phyloP scores from a whole-genome alignment of 176 grass and related monocot genomes.

The Metroxylon sagu region DNA sequence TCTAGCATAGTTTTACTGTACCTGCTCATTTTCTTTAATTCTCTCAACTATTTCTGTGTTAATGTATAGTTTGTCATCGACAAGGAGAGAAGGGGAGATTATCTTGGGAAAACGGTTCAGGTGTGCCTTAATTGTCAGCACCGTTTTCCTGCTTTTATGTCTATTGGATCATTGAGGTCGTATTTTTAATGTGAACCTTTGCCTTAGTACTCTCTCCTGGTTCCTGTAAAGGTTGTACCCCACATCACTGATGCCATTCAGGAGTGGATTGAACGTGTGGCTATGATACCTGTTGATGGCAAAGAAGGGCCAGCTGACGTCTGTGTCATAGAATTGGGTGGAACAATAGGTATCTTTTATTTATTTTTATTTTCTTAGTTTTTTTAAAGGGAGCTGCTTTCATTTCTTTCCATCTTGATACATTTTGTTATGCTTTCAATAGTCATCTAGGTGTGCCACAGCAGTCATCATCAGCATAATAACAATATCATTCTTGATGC shows the following conservation, averaged over 20 bases:
- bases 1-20: not conserved
- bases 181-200: not conserved
- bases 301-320: conserved; percentile 38
- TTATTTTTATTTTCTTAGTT: no score
- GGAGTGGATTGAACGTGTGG: conserved; percentile 39
- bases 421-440: no score
- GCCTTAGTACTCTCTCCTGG: no score
- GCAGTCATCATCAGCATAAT: no score
- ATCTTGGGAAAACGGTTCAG: conserved; percentile 51
- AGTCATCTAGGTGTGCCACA: no score
- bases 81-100: conserved; percentile 49
- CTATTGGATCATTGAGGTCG: not conserved
- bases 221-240: conserved; percentile 30
- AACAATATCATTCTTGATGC: conserved; percentile 6
- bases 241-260: conserved; percentile 49
- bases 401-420: no score
- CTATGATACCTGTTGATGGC: conserved; percentile 35
- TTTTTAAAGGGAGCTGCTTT: no score
- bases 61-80: conserved; percentile 29
- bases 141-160: not conserved
- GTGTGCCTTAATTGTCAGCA: conserved; percentile 13
- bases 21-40: conserved; percentile 2
- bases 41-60: conserved; percentile 14
- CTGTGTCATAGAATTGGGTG: conserved; percentile 42
- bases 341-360: conserved; percentile 30